Evolutionary conservation across 345 rosid genomes (phyloP), one percentile per base, ranked within the genome.

Genomic region (Rubroshorea leprosula): DNA sequence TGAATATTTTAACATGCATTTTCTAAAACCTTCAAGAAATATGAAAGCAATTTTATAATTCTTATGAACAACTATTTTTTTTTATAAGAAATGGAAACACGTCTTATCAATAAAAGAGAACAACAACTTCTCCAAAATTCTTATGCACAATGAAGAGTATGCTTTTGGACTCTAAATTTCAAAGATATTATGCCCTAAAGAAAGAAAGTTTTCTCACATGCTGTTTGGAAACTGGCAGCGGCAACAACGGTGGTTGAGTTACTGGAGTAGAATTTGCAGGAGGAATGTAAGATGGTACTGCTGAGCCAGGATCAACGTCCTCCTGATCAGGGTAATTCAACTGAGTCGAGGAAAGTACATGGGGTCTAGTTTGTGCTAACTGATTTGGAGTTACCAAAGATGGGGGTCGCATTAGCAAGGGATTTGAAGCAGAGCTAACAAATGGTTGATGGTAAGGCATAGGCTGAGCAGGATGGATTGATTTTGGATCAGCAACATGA

Each of bases 201-300:
- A 19, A 22, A 18, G 47, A 60, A 50, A 51, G 11, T 5, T 19
- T 20, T 9, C 60, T 16, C 24, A 76, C 72, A 74, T 72, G 65
- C 43, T 23, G 65, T 9, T 29, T 41, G 58, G 72, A 21, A 25
- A 47, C 21, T 24, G 74, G 80, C 58, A 72, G 61, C 20, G 74
- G 80, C 74, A 76, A 66, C 52, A 76, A 60, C 46, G 80, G 77
- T 12, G 60, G 31, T 60, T 69, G 77, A 27, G 63, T 57, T 14
- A 47, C 64, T 35, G 44, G 54, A 59, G 62, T 7, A 51, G 69
- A 63, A 41, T 38, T 16, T 24, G 39, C n/a, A 17, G 63, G 4
- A 18, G 57, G 57, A 17, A 58, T 23, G 26, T 49, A 53, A 59
- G 27, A 66, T 52, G 70, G 41, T 15, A 48, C 12, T 23, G 62